A percentile compares a stretch with the other conserved stretches of the same genome.
Evolutionary conservation across 23 red algal species (phyloP).

Genomic region (Gracilaria gracilis): DNA sequence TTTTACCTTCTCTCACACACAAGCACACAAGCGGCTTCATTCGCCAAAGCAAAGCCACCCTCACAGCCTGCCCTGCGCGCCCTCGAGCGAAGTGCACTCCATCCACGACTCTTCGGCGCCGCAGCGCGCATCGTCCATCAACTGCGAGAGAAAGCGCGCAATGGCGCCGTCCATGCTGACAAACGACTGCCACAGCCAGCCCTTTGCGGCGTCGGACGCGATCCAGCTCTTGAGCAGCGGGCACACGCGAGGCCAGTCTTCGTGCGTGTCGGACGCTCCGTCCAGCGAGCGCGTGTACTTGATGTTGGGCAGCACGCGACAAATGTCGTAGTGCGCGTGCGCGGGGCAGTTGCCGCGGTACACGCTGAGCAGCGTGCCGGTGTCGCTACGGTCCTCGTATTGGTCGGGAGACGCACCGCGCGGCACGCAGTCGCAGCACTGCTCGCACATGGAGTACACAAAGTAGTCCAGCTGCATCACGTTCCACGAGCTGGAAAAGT

Average conservation of each 20-base stretch:
- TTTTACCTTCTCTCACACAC: no score
- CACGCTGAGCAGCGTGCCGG: conserved; percentile 24
- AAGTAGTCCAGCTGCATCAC: conserved; percentile 57
- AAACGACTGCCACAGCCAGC: conserved; percentile 39
- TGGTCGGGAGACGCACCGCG: conserved; percentile 24
- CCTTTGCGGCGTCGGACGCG: background rate
- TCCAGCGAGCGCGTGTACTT: conserved; percentile 10
- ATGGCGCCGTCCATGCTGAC: conserved; percentile 31
- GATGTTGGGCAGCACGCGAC: conserved; percentile 47
- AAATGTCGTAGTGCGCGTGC: conserved; percentile 64
- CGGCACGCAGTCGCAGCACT: conserved; percentile 71
- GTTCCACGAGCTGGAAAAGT: conserved; percentile 16
- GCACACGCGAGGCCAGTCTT: conserved; percentile 20
- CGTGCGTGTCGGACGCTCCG: background rate
- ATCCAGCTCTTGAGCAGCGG: conserved; percentile 48
- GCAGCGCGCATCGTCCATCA: conserved; percentile 7
- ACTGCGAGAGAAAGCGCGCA: conserved; percentile 21
- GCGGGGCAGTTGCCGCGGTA: conserved; percentile 71
- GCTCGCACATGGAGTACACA: conserved; percentile 60
- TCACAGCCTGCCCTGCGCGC: conserved; percentile 39
- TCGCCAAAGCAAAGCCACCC: no score
- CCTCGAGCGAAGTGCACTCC: conserved; percentile 41
- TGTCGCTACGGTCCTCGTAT: conserved; percentile 23
- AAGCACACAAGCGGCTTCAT: no score
- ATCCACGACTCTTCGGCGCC: conserved; percentile 18